Evolutionary conservation across 2,329 filamentous ascomycete genomes (phyloP).

Genomic region (Penicillium nordicum): DNA sequence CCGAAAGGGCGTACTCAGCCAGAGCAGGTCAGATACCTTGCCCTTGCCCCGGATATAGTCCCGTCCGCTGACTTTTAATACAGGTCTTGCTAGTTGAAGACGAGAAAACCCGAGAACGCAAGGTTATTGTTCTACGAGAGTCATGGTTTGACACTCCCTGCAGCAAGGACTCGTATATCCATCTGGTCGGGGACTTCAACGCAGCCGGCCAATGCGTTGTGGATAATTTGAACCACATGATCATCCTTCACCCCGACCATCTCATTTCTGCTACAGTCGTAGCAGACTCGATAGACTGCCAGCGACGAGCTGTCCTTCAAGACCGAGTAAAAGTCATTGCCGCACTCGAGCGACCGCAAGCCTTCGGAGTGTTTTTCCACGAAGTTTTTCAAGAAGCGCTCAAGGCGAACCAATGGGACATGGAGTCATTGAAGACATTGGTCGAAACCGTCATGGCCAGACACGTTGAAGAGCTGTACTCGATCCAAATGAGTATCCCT

Average conservation of each 20-base stretch:
- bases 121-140: slow-evolving; percentile 72
- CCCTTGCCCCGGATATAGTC: not conserved
- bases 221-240: slow-evolving; percentile 77
- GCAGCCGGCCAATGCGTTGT: slow-evolving; percentile 70
- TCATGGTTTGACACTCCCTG: slow-evolving; percentile 84
- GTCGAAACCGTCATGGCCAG: slow-evolving; percentile 68
- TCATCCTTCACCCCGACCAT: slow-evolving; percentile 93
- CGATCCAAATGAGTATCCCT: slow-evolving; percentile 70
- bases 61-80: slow-evolving; percentile 21
- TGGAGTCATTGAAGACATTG: slow-evolving; percentile 60
- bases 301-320: slow-evolving; percentile 85
- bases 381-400: slow-evolving; percentile 93
- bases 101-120: slow-evolving; percentile 64
- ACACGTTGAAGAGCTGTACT: slow-evolving; percentile 85
- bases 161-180: slow-evolving; percentile 71
- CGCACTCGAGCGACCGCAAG: slow-evolving; percentile 72
- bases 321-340: slow-evolving; percentile 90
- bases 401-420: slow-evolving; percentile 76
- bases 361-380: slow-evolving; percentile 91
- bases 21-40: slow-evolving; percentile 64
- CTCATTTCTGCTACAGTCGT: slow-evolving; percentile 92
- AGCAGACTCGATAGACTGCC: slow-evolving; percentile 92
- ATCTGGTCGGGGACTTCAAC: slow-evolving; percentile 78
- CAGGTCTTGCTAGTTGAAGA: slow-evolving; percentile 79
- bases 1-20: slow-evolving; percentile 56